phyloP scores from a whole-genome alignment of 2,329 filamentous ascomycete genomes.

The Cytospora paraplurivora region DNA sequence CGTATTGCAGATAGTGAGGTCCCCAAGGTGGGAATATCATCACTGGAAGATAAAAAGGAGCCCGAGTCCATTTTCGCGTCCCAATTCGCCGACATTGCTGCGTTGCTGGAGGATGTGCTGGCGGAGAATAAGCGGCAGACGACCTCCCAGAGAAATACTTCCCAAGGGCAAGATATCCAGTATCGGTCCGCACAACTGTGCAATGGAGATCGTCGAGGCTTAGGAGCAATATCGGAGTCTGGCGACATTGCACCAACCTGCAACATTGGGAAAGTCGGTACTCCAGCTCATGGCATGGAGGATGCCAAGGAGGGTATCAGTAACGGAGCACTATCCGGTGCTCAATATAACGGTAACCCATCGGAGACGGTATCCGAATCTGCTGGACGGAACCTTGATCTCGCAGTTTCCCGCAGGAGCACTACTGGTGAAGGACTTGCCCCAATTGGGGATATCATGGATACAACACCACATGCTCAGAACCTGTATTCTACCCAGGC shows the following conservation, averaged over 20 bases:
- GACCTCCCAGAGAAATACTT: neutral
- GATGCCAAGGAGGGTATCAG: neutral
- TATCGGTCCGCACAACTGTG: no score
- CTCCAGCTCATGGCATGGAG: neutral
- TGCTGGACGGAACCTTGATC: neutral
- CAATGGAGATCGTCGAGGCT: no score
- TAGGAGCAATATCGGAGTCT: neutral
- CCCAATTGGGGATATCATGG: no score
- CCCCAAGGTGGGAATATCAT: neutral
- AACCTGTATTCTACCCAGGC: no score
- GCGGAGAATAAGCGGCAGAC: slow-evolving; percentile 13
- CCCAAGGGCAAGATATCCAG: no score
- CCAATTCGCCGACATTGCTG: slow-evolving; percentile 13
- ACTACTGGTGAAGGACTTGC: neutral
- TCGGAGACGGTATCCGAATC: neutral
- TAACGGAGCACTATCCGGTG: neutral
- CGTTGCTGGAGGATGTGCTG: slow-evolving; percentile 17
- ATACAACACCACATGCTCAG: no score
- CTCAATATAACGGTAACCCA: neutral
- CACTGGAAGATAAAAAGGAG: neutral
- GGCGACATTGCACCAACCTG: neutral
- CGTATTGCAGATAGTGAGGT: neutral
- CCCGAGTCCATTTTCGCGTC: slow-evolving; percentile 17
- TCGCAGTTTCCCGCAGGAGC: neutral
- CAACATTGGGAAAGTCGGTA: neutral